phyloP scores from a whole-genome alignment of 1,284 basidiomycete genomes.

The Lignosus rhinocerotis region DNA sequence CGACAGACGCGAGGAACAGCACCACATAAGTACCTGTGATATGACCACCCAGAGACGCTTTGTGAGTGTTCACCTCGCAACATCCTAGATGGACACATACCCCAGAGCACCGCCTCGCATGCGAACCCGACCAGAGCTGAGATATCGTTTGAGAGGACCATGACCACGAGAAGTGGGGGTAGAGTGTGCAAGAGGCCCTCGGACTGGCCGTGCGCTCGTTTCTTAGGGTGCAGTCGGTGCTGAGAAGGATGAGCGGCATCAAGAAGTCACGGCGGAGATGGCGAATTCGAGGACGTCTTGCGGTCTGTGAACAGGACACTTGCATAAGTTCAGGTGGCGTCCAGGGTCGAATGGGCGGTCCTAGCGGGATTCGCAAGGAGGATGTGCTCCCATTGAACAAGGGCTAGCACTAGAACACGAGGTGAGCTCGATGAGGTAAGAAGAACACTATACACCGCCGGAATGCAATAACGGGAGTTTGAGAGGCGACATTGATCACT shows the following conservation, averaged over 20 bases:
- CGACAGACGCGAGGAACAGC: slow-evolving; percentile 7
- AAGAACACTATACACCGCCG: background rate
- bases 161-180: background rate
- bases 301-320: background rate
- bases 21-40: slow-evolving; percentile 12
- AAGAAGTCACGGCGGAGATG: background rate
- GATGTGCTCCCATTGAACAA: too few relatives aligned
- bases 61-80: background rate
- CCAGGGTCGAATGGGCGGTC: background rate
- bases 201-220: background rate
- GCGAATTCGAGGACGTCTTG: background rate
- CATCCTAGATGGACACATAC: background rate
- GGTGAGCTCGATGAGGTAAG: background rate
- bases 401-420: too few relatives aligned
- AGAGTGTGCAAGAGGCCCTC: background rate
- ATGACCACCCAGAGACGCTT: background rate
- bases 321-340: background rate
- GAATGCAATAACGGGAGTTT: too few relatives aligned
- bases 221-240: background rate
- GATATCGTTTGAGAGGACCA: slow-evolving; percentile 23
- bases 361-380: background rate
- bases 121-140: slow-evolving; percentile 37
- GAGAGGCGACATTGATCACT: too few relatives aligned
- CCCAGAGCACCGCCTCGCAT: slow-evolving; percentile 35
- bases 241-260: background rate